Percentiles rank a stretch among this genome's conserved stretches.
phyloP scores from a whole-genome alignment of 2,329 filamentous ascomycete species.

The Phialophora tarda region DNA sequence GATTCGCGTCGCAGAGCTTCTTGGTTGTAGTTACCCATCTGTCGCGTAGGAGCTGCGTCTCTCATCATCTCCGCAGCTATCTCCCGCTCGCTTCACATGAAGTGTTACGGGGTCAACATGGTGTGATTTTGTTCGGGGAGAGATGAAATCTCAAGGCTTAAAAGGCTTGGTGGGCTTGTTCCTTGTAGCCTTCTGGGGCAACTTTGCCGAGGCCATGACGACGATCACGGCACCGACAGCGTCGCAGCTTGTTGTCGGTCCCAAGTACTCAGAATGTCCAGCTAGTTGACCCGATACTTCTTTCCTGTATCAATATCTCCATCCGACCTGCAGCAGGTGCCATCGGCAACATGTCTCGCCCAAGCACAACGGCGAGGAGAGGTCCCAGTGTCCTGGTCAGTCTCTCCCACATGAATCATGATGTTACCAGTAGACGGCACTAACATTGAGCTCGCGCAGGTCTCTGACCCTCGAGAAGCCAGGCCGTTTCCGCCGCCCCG shows the following conservation, averaged over 20 bases:
- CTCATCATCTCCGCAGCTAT: not conserved
- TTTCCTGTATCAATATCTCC: not conserved
- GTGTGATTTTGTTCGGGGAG: not conserved
- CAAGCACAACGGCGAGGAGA: conserved; percentile 52
- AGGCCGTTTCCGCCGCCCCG: conserved; percentile 40
- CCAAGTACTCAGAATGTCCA: not conserved
- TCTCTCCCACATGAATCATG: conserved; percentile 1
- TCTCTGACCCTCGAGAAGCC: conserved; percentile 36
- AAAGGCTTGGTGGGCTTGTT: not conserved
- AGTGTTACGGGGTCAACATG: not conserved
- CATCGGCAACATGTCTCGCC: conserved; percentile 26
- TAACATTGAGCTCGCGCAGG: conserved; percentile 32
- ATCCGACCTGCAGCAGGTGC: not conserved
- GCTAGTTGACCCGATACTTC: not conserved
- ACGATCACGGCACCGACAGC: not conserved
- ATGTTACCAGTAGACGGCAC: conserved; percentile 31
- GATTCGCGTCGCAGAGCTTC: not conserved
- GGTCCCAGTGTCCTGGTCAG: conserved; percentile 66
- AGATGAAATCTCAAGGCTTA: too few relatives aligned
- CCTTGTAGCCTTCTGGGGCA: not conserved
- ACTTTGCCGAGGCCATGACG: not conserved
- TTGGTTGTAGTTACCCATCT: not conserved
- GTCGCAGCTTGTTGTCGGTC: not conserved
- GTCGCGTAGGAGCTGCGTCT: not conserved
- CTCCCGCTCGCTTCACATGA: not conserved